Percentiles rank a stretch among this genome's conserved stretches.
These are phyloP conservation scores for Physocladia obscura DNA, from an alignment of 192 early-diverging fungal species.

Conservation along the genomic window DNA sequence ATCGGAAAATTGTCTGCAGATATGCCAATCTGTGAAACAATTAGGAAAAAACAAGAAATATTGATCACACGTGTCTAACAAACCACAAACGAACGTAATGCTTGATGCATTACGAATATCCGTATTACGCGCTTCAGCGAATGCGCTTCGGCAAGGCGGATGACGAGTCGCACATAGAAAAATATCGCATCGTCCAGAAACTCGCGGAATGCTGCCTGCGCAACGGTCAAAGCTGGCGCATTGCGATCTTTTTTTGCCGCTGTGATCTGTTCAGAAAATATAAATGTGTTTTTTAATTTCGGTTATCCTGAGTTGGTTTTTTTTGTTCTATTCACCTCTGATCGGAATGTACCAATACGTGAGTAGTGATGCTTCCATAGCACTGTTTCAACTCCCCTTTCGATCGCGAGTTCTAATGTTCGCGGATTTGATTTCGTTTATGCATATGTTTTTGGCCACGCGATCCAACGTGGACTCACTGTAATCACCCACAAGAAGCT, in stretches of 20 bases:
- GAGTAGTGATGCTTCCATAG: slow-evolving; percentile 15
- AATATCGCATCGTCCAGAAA: slow-evolving; percentile 19
- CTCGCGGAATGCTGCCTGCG: not conserved
- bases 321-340: not conserved
- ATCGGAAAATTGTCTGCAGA: not conserved
- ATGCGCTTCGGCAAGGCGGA: slow-evolving; percentile 1
- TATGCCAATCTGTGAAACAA: not conserved
- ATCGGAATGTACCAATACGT: slow-evolving; percentile 4
- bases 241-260: slow-evolving; percentile 5
- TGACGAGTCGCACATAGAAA: not conserved
- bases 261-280: too few species aligned
- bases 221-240: not conserved
- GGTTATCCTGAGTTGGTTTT: not conserved
- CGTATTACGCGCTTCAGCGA: not conserved
- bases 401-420: too few species aligned
- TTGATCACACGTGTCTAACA: not conserved
- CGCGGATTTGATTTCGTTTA: too few species aligned
- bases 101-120: not conserved
- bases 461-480: too few species aligned
- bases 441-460: too few species aligned
- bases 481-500: too few species aligned
- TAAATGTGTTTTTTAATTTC: not conserved
- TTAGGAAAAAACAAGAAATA: not conserved
- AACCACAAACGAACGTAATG: not conserved
- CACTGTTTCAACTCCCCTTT: not conserved